Conservation (phyloP, 1,139 yeast species). For the Suhomyces bokatorum region DNA sequence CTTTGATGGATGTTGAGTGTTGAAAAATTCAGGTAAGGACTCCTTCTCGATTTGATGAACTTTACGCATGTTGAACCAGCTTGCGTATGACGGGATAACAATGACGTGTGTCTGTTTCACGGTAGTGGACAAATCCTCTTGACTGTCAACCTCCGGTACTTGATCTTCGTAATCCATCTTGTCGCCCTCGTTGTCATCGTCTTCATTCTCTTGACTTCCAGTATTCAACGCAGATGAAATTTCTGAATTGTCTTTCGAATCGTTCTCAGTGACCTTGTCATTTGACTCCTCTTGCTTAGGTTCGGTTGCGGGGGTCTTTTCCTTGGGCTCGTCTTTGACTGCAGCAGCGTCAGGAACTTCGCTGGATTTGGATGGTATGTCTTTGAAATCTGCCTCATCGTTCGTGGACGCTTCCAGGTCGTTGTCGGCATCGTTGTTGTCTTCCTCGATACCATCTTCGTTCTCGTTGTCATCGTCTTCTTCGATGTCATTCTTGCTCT, state of each 20-base stretch:
- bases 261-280: neutral
- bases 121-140: slow-evolving; percentile 9
- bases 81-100: slow-evolving; percentile 88
- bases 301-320: neutral
- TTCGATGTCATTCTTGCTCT: neutral
- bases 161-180: slow-evolving; percentile 2
- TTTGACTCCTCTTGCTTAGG: neutral
- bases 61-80: slow-evolving; percentile 81
- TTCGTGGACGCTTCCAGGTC: slow-evolving; percentile 10
- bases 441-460: slow-evolving; percentile 4
- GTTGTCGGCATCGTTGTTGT: slow-evolving; percentile 1
- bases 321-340: slow-evolving; percentile 1
- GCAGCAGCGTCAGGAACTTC: neutral
- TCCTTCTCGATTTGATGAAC: slow-evolving; percentile 66
- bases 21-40: slow-evolving; percentile 90
- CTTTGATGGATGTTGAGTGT: slow-evolving; percentile 71
- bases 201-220: neutral
- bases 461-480: slow-evolving; percentile 3
- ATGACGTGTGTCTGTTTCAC: slow-evolving; percentile 78
- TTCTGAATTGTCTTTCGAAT: neutral
- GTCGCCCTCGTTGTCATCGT: neutral
- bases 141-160: slow-evolving; percentile 1
- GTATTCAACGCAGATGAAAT: neutral
- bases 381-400: slow-evolving; percentile 5
- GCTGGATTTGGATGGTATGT: neutral